Evolutionary conservation across 1,139 yeast species (phyloP).

Genomic region (Suhomyces terraborum): DNA sequence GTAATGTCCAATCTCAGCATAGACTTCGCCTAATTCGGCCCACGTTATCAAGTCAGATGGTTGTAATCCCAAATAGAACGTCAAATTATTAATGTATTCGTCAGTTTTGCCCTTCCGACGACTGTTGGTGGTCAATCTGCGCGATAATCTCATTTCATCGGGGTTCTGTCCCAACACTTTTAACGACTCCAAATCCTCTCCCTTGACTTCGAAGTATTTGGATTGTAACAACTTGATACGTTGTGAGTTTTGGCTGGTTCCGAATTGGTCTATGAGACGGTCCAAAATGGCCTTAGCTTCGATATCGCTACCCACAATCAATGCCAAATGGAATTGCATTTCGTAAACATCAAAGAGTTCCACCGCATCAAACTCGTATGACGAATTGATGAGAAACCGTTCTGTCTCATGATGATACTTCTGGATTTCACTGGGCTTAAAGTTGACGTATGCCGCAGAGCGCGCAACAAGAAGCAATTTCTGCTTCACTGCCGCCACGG

Average conservation of each 20-base stretch:
- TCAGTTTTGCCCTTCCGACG: constrained; percentile 23
- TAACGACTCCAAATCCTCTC: constrained; percentile 37
- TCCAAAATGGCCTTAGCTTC: constrained; percentile 71
- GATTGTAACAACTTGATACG: constrained; percentile 59
- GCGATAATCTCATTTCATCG: constrained; percentile 38
- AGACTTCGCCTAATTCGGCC: constrained; percentile 72
- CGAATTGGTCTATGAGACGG: constrained; percentile 66
- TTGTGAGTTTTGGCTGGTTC: constrained; percentile 49
- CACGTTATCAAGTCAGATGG: constrained; percentile 79
- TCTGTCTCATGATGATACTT: constrained; percentile 23
- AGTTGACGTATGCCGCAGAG: constrained; percentile 21
- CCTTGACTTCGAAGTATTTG: constrained; percentile 57
- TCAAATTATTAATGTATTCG: constrained; percentile 52
- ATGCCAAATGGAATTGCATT: constrained; percentile 66
- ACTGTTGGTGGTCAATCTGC: constrained; percentile 39
- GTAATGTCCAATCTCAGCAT: constrained; percentile 60
- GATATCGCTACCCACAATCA: constrained; percentile 65
- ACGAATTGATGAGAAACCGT: constrained; percentile 30
- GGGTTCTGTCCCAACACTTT: constrained; percentile 39
- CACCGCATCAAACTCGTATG: constrained; percentile 39
- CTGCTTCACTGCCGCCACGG: constrained; percentile 16
- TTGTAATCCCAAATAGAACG: constrained; percentile 50
- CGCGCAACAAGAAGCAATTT: constrained; percentile 23
- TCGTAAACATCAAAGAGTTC: constrained; percentile 66
- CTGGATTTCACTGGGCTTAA: constrained; percentile 21